Base-by-base conservation (phyloP, 2,329 filamentous ascomycete genomes). In the Aureobasidium sp. region DNA sequence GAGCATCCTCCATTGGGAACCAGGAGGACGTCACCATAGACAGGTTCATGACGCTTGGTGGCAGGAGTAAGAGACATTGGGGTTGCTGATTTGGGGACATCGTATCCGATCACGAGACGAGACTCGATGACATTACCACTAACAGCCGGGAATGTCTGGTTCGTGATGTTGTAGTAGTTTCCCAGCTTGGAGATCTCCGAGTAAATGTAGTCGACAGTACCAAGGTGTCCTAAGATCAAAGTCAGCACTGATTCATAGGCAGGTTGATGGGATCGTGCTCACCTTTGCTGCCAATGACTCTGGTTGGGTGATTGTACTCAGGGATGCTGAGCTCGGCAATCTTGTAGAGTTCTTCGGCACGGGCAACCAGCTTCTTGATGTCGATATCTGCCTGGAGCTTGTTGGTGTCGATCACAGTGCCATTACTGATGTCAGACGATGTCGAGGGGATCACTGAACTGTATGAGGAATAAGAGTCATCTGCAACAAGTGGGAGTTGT, bases 221-320 rank as follows among this genome's bases (percentile, higher is more conserved):
- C 69, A 32, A 62, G 54, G 54, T 68, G 60, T 6, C 54, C 63
- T 50, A 21, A 61, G 21, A 41, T 39, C 45, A 27, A 48, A 15
- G 27, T 58, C 16, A 48, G 42, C 13, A 27, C 8, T 21, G 13
- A 7, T n/a, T 6, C 2, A 41, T 29, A 21, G 29, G 10, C 32
- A 37, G 5, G 39, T 15, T 13, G n/a, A 39, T 25, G 5, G 16
- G 6, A n/a, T 6, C 0, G 5, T 21, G 62, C 66, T 61, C 73
- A 85, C 84, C 85, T 70, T 81, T 69, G 65, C 85, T 87, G 32
- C 87, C 86, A 65, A 90, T 89, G 27, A 89, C 86, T 58, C 87
- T 81, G 1, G 87, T 90, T 1, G 87, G 87, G 67, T 86, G 86
- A 64, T 82, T 81, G 69, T 84, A 88, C 65, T 88, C 84, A 1